These are phyloP conservation scores for Xanthoconium separans DNA, from an alignment of 1,284 basidiomycete species.

Conservation along the genomic window DNA sequence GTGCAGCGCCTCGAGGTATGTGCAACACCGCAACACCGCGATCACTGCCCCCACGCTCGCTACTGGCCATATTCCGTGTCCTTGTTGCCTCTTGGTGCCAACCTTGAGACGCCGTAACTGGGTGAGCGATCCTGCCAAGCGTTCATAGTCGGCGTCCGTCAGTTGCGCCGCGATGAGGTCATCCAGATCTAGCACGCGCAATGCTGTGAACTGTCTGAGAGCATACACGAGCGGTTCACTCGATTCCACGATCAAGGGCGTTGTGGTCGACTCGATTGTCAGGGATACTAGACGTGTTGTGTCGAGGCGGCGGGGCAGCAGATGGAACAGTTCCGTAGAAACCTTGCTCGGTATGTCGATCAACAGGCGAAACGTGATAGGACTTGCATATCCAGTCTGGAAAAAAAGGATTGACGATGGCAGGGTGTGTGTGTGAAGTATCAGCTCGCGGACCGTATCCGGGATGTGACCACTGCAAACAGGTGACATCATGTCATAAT, in stretches of 20 bases:
- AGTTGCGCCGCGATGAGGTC: background rate
- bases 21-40: constrained; percentile 9
- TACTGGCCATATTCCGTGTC: background rate
- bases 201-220: constrained; percentile 9
- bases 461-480: background rate
- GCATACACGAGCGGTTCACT: background rate
- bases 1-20: constrained; percentile 16
- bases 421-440: background rate
- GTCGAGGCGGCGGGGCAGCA: constrained; percentile 12
- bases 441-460: constrained; percentile 2
- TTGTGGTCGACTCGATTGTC: background rate
- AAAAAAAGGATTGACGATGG: constrained; percentile 6
- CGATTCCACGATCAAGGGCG: background rate
- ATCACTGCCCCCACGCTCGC: constrained; percentile 15
- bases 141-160: constrained; percentile 6
- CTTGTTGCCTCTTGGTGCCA: constrained; percentile 1
- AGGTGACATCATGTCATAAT: too few species aligned
- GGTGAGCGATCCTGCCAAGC: constrained; percentile 9
- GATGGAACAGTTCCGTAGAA: background rate
- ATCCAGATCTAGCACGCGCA: constrained; percentile 18
- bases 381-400: constrained; percentile 5
- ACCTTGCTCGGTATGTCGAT: constrained; percentile 2
- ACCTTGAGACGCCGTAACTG: constrained; percentile 14
- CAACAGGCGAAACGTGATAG: constrained; percentile 6
- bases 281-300: constrained; percentile 6